Conservation (phyloP, 2,329 filamentous ascomycete genomes). For the Diaporthe batatas region DNA sequence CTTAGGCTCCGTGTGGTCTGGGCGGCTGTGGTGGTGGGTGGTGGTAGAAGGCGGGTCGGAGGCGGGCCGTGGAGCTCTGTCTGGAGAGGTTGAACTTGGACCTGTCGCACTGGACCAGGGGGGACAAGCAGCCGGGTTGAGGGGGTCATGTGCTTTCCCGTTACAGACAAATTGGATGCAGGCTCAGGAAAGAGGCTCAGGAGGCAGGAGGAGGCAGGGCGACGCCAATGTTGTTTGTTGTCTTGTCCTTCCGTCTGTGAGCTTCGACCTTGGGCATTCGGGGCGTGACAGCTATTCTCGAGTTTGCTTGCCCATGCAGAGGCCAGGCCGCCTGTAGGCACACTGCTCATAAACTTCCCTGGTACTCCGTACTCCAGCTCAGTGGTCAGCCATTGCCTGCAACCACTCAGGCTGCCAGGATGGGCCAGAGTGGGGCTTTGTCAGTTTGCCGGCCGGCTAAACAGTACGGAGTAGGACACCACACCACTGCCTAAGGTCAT, state of each 20-base stretch:
- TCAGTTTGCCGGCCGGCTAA: slow-evolving; percentile 20
- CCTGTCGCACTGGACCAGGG: slow-evolving; percentile 33
- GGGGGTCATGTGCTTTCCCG: slow-evolving; percentile 1
- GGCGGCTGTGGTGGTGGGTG: background rate
- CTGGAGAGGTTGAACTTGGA: slow-evolving; percentile 19
- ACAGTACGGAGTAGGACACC: background rate
- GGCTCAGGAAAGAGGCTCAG: background rate
- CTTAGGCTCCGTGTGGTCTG: slow-evolving; percentile 22
- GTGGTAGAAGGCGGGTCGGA: background rate
- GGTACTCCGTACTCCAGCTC: background rate
- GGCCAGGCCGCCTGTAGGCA: slow-evolving; percentile 3
- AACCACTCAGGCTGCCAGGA: slow-evolving; percentile 20
- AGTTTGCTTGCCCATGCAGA: slow-evolving; percentile 27
- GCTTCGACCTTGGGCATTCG: slow-evolving; percentile 11
- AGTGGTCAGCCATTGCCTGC: background rate
- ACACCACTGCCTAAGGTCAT: background rate
- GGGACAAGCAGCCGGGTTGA: slow-evolving; percentile 28
- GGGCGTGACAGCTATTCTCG: slow-evolving; percentile 27
- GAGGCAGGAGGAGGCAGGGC: slow-evolving; percentile 9
- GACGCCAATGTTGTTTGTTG: slow-evolving; percentile 10
- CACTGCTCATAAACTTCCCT: background rate
- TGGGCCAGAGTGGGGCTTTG: background rate
- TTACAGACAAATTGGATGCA: slow-evolving; percentile 24
- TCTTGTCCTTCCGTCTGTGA: slow-evolving; percentile 23
- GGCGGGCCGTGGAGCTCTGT: slow-evolving; percentile 7